phyloP scores from a whole-genome alignment of 2,329 filamentous ascomycete genomes.

The Delphinella strobiligena region DNA sequence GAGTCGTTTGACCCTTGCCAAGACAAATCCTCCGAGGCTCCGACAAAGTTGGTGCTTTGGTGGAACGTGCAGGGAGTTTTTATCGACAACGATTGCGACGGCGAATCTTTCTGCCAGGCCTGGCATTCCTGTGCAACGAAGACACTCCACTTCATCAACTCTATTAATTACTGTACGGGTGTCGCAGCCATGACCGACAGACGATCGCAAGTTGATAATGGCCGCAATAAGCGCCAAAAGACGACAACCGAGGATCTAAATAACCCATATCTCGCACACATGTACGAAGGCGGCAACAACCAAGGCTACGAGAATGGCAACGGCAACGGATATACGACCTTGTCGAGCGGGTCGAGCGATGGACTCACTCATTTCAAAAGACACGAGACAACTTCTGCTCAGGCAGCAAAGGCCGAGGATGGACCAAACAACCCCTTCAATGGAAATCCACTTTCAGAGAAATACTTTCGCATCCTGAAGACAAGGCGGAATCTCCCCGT shows the following conservation, averaged over 20 bases:
- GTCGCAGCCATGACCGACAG: constrained; percentile 39
- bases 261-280: constrained; percentile 90
- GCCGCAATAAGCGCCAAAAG: constrained; percentile 44
- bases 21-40: no score
- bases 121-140: no score
- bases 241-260: constrained; percentile 41
- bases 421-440: constrained; percentile 79
- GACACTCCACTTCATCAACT: background rate
- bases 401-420: constrained; percentile 66
- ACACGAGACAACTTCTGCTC: constrained; percentile 66
- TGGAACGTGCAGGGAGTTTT: constrained; percentile 8
- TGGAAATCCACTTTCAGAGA: constrained; percentile 58
- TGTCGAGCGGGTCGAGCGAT: no score
- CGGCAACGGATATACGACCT: constrained; percentile 11
- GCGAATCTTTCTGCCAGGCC: background rate
- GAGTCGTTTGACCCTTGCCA: no score
- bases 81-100: constrained; percentile 4
- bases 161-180: background rate
- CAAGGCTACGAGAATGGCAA: constrained; percentile 21
- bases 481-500: constrained; percentile 77
- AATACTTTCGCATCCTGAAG: constrained; percentile 85
- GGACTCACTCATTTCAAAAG: constrained; percentile 55
- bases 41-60: no score
- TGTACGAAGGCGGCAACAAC: constrained; percentile 44
- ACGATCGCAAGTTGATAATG: constrained; percentile 40